A percentile compares a stretch with the other conserved stretches of the same genome.
phyloP scores from a whole-genome alignment of 2,329 filamentous ascomycete genomes.

The Dryadomyces quercus-mongolicae region DNA sequence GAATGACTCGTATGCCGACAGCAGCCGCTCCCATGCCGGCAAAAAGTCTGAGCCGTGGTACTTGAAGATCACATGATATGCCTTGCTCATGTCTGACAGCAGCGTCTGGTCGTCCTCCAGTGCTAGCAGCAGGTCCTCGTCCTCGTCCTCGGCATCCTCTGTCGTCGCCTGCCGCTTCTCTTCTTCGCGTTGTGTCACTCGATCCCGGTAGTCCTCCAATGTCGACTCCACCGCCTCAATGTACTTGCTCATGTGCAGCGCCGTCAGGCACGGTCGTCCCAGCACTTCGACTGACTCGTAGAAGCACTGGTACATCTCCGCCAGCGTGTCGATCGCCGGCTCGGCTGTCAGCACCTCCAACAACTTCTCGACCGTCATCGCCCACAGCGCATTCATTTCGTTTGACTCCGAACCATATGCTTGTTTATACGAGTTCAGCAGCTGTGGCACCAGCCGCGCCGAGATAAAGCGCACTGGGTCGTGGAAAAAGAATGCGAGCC shows the following conservation, averaged over 20 bases:
- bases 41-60: slow-evolving; percentile 81
- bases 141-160: slow-evolving; percentile 79
- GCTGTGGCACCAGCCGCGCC: slow-evolving; percentile 84
- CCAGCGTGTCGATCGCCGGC: slow-evolving; percentile 88
- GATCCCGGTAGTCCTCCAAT: slow-evolving; percentile 83
- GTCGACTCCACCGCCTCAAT: slow-evolving; percentile 77
- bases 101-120: slow-evolving; percentile 96
- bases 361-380: slow-evolving; percentile 73
- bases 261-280: slow-evolving; percentile 69
- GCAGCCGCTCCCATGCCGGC: slow-evolving; percentile 73
- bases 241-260: slow-evolving; percentile 72
- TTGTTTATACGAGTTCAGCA: slow-evolving; percentile 90
- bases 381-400: slow-evolving; percentile 75
- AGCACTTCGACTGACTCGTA: slow-evolving; percentile 96
- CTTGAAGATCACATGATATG: slow-evolving; percentile 98
- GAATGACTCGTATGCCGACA: slow-evolving; percentile 77
- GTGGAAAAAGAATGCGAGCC: slow-evolving; percentile 97
- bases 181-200: slow-evolving; percentile 72
- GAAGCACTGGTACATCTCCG: slow-evolving; percentile 99
- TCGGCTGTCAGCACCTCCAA: slow-evolving; percentile 89
- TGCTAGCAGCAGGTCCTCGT: slow-evolving; percentile 75
- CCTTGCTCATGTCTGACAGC: slow-evolving; percentile 99
- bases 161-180: slow-evolving; percentile 61
- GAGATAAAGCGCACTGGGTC: slow-evolving; percentile 92
- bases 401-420: slow-evolving; percentile 71